These are phyloP conservation scores for Saccharomycopsis crataegensis DNA, from an alignment of 1,139 yeast species.

Conservation along the genomic window DNA sequence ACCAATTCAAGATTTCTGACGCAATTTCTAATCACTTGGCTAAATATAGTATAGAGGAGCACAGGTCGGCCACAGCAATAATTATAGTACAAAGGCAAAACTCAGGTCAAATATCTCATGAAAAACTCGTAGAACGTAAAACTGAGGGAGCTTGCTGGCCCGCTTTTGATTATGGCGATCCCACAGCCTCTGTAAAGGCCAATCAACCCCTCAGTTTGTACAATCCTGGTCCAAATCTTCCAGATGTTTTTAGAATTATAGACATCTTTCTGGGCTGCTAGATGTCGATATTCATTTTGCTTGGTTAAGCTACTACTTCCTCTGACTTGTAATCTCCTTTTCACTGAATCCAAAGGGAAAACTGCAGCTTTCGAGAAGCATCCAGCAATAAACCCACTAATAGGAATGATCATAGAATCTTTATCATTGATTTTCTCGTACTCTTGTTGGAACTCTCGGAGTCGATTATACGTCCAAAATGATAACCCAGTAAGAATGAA, in stretches of 20 bases:
- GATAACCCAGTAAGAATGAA: conserved; percentile 62
- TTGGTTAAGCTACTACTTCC: conserved; percentile 29
- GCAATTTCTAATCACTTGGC: background rate
- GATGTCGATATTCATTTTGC: conserved; percentile 6
- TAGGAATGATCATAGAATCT: conserved; percentile 25
- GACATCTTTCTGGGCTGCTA: conserved; percentile 19
- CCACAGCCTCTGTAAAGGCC: conserved; percentile 73
- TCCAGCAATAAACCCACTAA: conserved; percentile 75
- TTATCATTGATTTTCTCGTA: conserved; percentile 20
- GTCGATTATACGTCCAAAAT: conserved; percentile 52
- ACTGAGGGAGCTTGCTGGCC: conserved; percentile 79
- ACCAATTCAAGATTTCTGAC: no score
- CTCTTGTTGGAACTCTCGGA: conserved; percentile 24
- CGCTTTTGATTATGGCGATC: conserved; percentile 64
- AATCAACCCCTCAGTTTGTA: conserved; percentile 47
- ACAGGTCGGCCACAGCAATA: background rate
- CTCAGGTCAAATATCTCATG: conserved; percentile 19
- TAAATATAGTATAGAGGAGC: background rate
- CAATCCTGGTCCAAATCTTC: conserved; percentile 32
- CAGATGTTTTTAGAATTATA: conserved; percentile 26
- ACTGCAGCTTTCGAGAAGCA: conserved; percentile 61
- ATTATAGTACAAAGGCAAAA: background rate
- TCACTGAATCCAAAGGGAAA: conserved; percentile 79
- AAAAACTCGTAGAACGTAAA: conserved; percentile 59
- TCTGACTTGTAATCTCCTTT: conserved; percentile 72